Evolutionary conservation across 225 moss, liverwort and hornwort species (phyloP).

Genomic region (Bryoerythrophyllum caledonicum): DNA sequence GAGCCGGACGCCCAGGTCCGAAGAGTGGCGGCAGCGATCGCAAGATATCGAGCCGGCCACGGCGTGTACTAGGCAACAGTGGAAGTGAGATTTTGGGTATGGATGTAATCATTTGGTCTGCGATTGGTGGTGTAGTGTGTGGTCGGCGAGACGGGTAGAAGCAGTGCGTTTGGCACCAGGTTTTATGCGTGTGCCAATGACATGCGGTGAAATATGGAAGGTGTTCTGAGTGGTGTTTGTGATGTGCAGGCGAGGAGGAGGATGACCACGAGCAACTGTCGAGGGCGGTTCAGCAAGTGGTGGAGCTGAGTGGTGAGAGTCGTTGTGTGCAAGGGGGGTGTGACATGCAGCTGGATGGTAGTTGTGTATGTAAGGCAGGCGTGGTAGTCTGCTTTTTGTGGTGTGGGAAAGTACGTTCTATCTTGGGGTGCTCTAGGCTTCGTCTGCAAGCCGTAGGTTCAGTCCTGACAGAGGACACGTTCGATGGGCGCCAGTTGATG

Average conservation of each 20-base stretch:
- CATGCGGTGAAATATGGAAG: neutral
- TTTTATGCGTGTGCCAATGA: neutral
- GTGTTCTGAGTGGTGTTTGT: conserved; percentile 8
- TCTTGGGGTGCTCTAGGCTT: neutral
- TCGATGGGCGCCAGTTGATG: neutral
- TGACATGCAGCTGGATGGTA: neutral
- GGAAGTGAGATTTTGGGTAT: conserved; percentile 81
- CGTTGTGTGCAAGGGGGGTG: neutral
- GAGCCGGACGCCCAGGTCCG: conserved; percentile 76
- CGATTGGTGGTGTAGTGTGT: neutral
- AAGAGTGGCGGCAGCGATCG: conserved; percentile 80
- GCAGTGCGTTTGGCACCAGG: neutral
- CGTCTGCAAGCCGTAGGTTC: neutral
- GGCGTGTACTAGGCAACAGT: conserved; percentile 69
- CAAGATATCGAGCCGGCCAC: conserved; percentile 74
- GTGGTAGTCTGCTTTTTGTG: neutral
- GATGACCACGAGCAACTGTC: conserved; percentile 84
- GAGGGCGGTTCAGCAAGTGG: conserved; percentile 70
- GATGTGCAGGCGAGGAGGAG: conserved; percentile 78
- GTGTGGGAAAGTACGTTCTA: neutral
- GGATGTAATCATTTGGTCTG: neutral
- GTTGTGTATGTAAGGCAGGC: neutral
- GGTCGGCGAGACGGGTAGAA: neutral
- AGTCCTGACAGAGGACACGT: neutral
- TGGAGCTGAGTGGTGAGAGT: conserved; percentile 78